Base-by-base conservation (phyloP, 2,329 filamentous ascomycete genomes). In the Dactylellina drechsleri region DNA sequence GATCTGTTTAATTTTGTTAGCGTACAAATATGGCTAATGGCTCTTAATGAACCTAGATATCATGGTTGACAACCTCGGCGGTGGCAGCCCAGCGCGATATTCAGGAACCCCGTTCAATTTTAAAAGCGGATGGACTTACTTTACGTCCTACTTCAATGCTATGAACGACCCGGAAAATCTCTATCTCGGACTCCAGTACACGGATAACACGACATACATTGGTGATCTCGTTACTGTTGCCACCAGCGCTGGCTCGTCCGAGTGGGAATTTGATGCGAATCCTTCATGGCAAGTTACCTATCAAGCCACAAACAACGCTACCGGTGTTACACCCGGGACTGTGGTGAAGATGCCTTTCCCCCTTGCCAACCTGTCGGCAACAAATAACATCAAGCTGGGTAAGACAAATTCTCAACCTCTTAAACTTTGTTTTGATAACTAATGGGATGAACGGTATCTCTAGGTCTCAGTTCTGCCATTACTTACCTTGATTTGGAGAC, bases 141-240 rank as follows among this genome's bases (percentile, higher is more conserved):
- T 68, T 13, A 75, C 71, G 1, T 68, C 71, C 10, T 66, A 75
- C 20, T 67, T 75, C 47, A 75, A 64, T 36, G n/a, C 23, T 16
- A 52, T 43, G 50, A 49, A 40, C 15, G 52, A 31, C n/a, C n/a
- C 53, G 16, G 64, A 59, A 5, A 58, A 67, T 41, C 59, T 53
- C 16, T 68, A 67, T 15, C 36, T 75, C 10, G 71, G 71, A 4
- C 45, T 75, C 18, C 41, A 64, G n/a, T 68, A 60, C 40, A 49
- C 26, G 7, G 58, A 75, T 56, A n/a, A 16, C 4, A 36, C 40
- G 2, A 43, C 20, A 3, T 60, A 59, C 20, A 36, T 12, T 7
- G 36, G 41, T 7, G 49, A 53, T 23, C 5, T 68, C 23, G 52
- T 45, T 0, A 43, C 36, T 2, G 40, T 68, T n/a, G 5, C 49